Conservation (phyloP, 352 stramenopile species). For the Phytophthora melonis region DNA sequence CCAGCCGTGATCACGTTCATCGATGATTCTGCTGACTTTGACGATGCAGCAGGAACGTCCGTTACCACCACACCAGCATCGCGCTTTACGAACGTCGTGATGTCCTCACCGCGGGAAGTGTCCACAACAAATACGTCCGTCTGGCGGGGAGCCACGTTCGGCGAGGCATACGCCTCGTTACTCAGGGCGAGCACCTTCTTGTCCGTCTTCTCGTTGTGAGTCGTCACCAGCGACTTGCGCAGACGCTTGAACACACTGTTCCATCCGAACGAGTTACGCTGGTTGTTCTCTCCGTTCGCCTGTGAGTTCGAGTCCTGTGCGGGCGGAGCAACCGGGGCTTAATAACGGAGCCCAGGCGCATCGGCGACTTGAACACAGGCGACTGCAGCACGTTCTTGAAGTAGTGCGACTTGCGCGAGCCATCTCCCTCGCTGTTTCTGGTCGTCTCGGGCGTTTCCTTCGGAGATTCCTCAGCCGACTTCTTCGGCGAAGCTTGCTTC, state of each 20-base stretch:
- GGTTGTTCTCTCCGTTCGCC: slow-evolving; percentile 37
- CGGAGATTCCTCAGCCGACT: slow-evolving; percentile 35
- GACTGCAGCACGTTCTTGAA: slow-evolving; percentile 89
- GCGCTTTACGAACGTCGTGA: slow-evolving; percentile 82
- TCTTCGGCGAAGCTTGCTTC: slow-evolving; percentile 20
- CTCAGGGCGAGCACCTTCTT: slow-evolving; percentile 80
- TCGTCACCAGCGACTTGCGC: slow-evolving; percentile 82
- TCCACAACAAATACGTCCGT: slow-evolving; percentile 82
- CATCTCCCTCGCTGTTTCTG: slow-evolving; percentile 35
- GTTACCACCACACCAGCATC: slow-evolving; percentile 76
- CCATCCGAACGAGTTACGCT: slow-evolving; percentile 75
- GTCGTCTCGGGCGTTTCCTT: slow-evolving; percentile 37
- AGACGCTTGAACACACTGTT: slow-evolving; percentile 86
- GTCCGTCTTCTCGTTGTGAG: slow-evolving; percentile 60
- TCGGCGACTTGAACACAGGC: slow-evolving; percentile 83
- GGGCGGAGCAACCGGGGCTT: slow-evolving; percentile 55
- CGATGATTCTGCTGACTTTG: slow-evolving; percentile 37
- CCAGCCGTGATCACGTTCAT: slow-evolving; percentile 81
- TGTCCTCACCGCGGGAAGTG: slow-evolving; percentile 84
- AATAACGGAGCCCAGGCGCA: slow-evolving; percentile 83
- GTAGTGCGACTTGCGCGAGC: slow-evolving; percentile 79
- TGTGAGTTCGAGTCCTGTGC: slow-evolving; percentile 36
- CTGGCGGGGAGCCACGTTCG: slow-evolving; percentile 53
- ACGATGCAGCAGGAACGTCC: slow-evolving; percentile 54
- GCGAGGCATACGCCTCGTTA: slow-evolving; percentile 73